Percentiles rank a stretch among this genome's conserved stretches.
Evolutionary conservation across 257 asterid genomes (phyloP).

Genomic region (Mitragyna speciosa): DNA sequence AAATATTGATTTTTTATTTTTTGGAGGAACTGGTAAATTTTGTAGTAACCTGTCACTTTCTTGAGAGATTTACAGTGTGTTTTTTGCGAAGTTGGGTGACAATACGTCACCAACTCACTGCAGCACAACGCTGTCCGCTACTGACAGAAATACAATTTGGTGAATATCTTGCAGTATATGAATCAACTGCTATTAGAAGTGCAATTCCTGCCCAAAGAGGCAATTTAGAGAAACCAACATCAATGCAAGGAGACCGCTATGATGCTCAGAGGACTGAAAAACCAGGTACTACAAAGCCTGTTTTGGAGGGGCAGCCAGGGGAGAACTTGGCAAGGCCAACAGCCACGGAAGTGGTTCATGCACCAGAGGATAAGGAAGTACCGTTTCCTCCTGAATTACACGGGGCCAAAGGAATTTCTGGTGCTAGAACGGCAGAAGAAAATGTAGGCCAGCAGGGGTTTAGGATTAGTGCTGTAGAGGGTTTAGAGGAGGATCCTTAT

Average conservation of each 20-base stretch:
- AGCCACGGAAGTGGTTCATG: slow-evolving; percentile 16
- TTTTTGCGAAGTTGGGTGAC: too few relatives aligned
- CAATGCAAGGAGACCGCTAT: slow-evolving; percentile 30
- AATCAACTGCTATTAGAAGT: slow-evolving; percentile 36
- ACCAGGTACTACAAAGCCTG: slow-evolving; percentile 2
- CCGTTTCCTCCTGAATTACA: not conserved
- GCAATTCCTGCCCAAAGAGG: slow-evolving; percentile 32
- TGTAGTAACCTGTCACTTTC: too few relatives aligned
- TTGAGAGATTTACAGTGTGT: too few relatives aligned
- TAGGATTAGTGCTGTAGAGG: slow-evolving; percentile 22
- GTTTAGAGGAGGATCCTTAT: slow-evolving; percentile 48
- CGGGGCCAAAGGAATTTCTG: not conserved
- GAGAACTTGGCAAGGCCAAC: slow-evolving; percentile 8
- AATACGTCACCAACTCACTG: too few relatives aligned
- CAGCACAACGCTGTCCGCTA: too few relatives aligned
- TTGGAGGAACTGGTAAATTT: too few relatives aligned
- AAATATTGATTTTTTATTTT: too few relatives aligned
- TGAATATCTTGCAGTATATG: slow-evolving; percentile 23
- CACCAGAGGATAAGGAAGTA: slow-evolving; percentile 8
- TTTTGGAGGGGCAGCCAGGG: slow-evolving; percentile 10
- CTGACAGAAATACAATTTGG: too few relatives aligned
- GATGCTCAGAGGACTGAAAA: slow-evolving; percentile 10
- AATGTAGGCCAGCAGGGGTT: slow-evolving; percentile 11
- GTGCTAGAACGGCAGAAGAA: not conserved
- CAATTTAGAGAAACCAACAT: slow-evolving; percentile 39